Percentiles rank a stretch among this genome's conserved stretches.
phyloP scores from a whole-genome alignment of 768 basidiomycete genomes.

The Boletus tylopilopsis region DNA sequence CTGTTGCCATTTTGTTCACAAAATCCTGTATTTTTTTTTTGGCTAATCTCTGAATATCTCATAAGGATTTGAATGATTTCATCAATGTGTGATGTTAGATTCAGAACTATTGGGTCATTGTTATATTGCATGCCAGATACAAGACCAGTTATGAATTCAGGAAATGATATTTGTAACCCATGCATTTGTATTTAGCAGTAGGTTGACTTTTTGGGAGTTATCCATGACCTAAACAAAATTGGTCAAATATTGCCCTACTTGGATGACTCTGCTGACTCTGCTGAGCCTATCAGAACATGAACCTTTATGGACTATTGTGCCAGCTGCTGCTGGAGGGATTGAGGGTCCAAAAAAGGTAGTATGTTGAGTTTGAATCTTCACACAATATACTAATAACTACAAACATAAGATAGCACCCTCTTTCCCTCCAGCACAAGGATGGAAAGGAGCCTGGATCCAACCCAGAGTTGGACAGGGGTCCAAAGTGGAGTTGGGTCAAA shows the following conservation, averaged over 20 bases:
- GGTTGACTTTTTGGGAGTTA: not conserved
- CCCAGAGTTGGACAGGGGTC: too few relatives aligned
- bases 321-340: not conserved
- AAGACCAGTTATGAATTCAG: too few relatives aligned
- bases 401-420: not conserved
- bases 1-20: too few relatives aligned
- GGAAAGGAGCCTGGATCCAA: not conserved
- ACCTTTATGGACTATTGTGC: not conserved
- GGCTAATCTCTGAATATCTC: too few relatives aligned
- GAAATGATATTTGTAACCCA: too few relatives aligned
- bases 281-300: not conserved
- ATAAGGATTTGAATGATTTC: too few relatives aligned
- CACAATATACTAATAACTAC: not conserved
- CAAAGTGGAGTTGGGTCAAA: too few relatives aligned
- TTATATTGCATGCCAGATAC: too few relatives aligned
- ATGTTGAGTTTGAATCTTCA: not conserved
- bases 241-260: too few relatives aligned
- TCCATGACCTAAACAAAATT: not conserved
- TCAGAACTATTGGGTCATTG: too few relatives aligned
- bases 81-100: too few relatives aligned
- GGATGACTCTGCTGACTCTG: not conserved
- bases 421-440: not conserved
- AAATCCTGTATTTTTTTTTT: too few relatives aligned
- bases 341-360: not conserved
- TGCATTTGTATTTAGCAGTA: not conserved